Base-by-base conservation (phyloP, 1,284 basidiomycete genomes). In the Puccinia novopanici region DNA sequence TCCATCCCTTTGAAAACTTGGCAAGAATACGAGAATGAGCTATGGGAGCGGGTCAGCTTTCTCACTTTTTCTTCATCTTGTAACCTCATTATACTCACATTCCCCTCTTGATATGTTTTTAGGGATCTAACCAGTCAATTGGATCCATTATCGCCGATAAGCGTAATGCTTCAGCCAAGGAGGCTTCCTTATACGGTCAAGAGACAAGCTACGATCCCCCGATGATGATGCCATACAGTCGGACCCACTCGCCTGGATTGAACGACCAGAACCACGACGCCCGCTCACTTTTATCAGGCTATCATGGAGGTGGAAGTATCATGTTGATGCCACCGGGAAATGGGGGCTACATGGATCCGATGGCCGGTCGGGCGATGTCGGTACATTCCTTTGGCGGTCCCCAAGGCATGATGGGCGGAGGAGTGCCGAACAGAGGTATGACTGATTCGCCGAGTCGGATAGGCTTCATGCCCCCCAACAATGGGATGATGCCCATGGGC, bases 21-120 rank as follows among this genome's bases (percentile, higher is more conserved):
- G 96, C 93, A 91, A 82, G 94, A 97, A 83, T 98, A 98, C 85
- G 94, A 89, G 86, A 96, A 96, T 85, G 94, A 98, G 86, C 90
- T 98, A 6, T 98, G 95, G 95, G 95, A 97, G 85, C 93, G 94
- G 86, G 94, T 95, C 84, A 73, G 78, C 63, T 30, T 19, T 42
- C 50, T 34, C 15, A 42, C 22, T n/a, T 45, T 45, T 27, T 17
- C 42, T 70, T 74, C 30, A 55, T 27, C 34, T 52, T n/a, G 5
- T 22, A 8, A 10, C 27, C 2, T n/a, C 30, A 13, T 71, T 22
- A 9, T 3, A 71, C 27, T 55, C 30, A 45, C 42, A 15, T 27
- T 30, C 55, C 10, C n/a, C 3, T 0, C n/a, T 57, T 55, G 72
- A n/a, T 42, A 45, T 22, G n/a, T 70, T 63, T 24, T 19, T 55